Evolutionary conservation across 805 yeast species (phyloP).

Genomic region (Geotrichum ghanense): DNA sequence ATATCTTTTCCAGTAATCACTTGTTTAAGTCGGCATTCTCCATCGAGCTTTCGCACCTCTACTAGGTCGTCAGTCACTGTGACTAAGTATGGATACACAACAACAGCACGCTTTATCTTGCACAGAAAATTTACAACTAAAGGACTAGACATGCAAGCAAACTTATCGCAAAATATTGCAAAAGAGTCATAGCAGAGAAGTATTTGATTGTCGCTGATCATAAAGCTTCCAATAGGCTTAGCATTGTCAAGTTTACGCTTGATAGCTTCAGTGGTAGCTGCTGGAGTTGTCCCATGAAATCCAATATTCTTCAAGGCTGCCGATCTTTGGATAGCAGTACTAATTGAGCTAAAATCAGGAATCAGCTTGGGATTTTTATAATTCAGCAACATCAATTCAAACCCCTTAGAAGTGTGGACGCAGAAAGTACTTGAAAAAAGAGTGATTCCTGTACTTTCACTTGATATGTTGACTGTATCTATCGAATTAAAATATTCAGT

Average conservation of each 20-base stretch:
- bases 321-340: conserved; percentile 1
- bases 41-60: conserved; percentile 52
- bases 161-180: conserved; percentile 52
- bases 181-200: conserved; percentile 59
- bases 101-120: conserved; percentile 25
- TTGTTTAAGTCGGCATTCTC: conserved; percentile 38
- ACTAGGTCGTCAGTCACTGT: conserved; percentile 54
- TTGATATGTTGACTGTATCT: conserved; percentile 39
- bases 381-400: conserved; percentile 52
- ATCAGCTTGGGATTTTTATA: conserved; percentile 43
- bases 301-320: not conserved
- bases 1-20: conserved; percentile 65
- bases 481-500: conserved; percentile 34
- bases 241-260: conserved; percentile 30
- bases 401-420: conserved; percentile 55
- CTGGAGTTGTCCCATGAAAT: not conserved
- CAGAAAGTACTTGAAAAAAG: conserved; percentile 57
- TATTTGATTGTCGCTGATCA: conserved; percentile 41
- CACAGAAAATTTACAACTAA: conserved; percentile 32
- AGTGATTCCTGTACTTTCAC: conserved; percentile 50
- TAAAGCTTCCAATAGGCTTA: conserved; percentile 52
- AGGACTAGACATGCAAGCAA: conserved; percentile 29
- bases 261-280: conserved; percentile 20
- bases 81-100: conserved; percentile 37
- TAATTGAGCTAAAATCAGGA: conserved; percentile 32